Conservation (phyloP, 2,329 filamentous ascomycete genomes). For the Rutstroemia sp. region DNA sequence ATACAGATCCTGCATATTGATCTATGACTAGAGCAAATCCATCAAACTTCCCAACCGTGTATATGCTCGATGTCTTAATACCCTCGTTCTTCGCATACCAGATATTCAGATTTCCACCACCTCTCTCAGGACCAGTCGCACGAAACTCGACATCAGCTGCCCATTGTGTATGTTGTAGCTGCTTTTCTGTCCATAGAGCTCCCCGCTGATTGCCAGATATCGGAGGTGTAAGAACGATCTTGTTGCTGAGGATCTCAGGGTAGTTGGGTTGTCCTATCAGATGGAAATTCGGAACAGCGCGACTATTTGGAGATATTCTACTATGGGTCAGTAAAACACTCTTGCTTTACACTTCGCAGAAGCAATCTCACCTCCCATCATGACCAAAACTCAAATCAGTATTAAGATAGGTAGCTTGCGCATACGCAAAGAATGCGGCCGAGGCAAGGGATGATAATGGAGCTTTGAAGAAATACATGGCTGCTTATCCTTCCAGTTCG, state of each 20-base stretch:
- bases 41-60: constrained; percentile 79
- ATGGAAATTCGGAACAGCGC: constrained; percentile 27
- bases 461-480: constrained; percentile 9
- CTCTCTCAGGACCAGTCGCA: constrained; percentile 76
- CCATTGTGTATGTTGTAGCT: constrained; percentile 64
- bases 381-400: constrained; percentile 40
- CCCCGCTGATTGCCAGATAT: constrained; percentile 79
- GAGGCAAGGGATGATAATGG: constrained; percentile 22
- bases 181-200: constrained; percentile 68
- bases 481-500: neutral
- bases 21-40: constrained; percentile 86
- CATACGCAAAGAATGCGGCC: constrained; percentile 22
- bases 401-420: constrained; percentile 27
- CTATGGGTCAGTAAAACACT: constrained; percentile 8
- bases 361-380: constrained; percentile 23
- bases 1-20: constrained; percentile 62
- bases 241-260: constrained; percentile 73
- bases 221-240: constrained; percentile 83
- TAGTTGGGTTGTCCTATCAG: constrained; percentile 37
- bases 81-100: constrained; percentile 76
- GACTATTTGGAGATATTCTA: constrained; percentile 28
- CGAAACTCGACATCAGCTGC: constrained; percentile 80
- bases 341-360: neutral
- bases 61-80: constrained; percentile 69
- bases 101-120: constrained; percentile 83